Percentiles rank a stretch among this genome's conserved stretches.
These are phyloP conservation scores for Buddleja alternifolia DNA, from an alignment of 257 asterid species.

Conservation along the genomic window DNA sequence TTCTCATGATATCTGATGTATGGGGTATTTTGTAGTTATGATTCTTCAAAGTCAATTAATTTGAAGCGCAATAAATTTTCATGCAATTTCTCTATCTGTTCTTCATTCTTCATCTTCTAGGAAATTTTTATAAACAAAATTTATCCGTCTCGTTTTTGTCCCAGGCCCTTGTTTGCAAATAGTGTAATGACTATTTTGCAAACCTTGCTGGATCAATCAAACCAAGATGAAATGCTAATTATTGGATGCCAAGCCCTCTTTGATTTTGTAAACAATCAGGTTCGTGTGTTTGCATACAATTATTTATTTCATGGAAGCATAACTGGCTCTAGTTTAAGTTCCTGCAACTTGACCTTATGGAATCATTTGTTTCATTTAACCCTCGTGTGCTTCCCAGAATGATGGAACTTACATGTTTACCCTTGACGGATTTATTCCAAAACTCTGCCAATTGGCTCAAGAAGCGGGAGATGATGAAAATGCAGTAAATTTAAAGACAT, in stretches of 20 bases:
- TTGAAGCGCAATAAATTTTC: not conserved
- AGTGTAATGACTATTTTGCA: slow-evolving; percentile 78
- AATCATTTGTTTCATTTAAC: slow-evolving; percentile 18
- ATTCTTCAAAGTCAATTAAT: not conserved
- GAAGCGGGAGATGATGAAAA: slow-evolving; percentile 88
- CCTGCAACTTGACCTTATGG: slow-evolving; percentile 1
- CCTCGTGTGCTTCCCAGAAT: slow-evolving; percentile 53
- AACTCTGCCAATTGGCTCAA: slow-evolving; percentile 89
- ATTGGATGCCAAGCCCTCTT: slow-evolving; percentile 83
- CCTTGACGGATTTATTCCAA: slow-evolving; percentile 86
- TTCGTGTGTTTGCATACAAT: slow-evolving; percentile 18
- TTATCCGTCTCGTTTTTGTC: slow-evolving; percentile 26
- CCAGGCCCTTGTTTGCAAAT: slow-evolving; percentile 93
- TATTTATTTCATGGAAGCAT: slow-evolving; percentile 17
- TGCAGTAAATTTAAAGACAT: slow-evolving; percentile 57
- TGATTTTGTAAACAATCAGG: slow-evolving; percentile 95
- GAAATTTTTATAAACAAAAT: not conserved
- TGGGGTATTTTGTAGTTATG: not conserved
- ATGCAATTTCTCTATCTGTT: not conserved
- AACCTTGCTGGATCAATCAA: slow-evolving; percentile 78
- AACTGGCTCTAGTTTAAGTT: slow-evolving; percentile 12
- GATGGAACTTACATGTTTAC: slow-evolving; percentile 92
- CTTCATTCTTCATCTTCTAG: not conserved
- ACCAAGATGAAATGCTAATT: slow-evolving; percentile 74
- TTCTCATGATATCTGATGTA: not conserved